These are phyloP conservation scores for Diplocarpon rosae DNA, from an alignment of 2,329 filamentous ascomycete species.

Conservation along the genomic window DNA sequence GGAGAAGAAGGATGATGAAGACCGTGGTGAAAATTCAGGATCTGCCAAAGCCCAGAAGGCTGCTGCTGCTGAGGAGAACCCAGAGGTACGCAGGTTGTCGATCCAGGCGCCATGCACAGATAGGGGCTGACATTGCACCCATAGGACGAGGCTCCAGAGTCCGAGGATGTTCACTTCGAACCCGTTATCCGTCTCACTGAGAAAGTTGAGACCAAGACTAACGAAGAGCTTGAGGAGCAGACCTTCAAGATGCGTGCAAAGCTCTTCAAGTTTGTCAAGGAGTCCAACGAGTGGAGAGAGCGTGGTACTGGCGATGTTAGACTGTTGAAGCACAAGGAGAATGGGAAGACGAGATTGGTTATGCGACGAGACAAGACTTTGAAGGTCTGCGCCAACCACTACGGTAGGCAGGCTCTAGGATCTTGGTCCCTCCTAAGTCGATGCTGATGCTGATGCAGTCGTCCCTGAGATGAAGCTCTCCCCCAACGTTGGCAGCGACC, in stretches of 20 bases:
- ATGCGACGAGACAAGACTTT: constrained; percentile 99
- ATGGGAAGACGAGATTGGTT: constrained; percentile 91
- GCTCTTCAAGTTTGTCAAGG: constrained; percentile 95
- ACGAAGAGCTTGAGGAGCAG: constrained; percentile 96
- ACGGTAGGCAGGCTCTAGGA: constrained; percentile 52
- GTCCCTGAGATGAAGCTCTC: constrained; percentile 98
- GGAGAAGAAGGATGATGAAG: constrained; percentile 78
- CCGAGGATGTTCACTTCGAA: constrained; percentile 92
- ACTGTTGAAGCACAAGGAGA: constrained; percentile 97
- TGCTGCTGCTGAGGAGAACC: constrained; percentile 31
- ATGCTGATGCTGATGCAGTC: constrained; percentile 11
- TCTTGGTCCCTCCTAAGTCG: background rate
- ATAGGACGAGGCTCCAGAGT: constrained; percentile 68
- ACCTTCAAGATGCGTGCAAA: constrained; percentile 99
- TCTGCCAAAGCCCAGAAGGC: constrained; percentile 70
- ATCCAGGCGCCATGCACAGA: background rate
- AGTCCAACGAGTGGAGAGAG: constrained; percentile 96
- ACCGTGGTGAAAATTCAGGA: constrained; percentile 77
- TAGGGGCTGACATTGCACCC: constrained; percentile 11
- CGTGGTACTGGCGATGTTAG: constrained; percentile 93
- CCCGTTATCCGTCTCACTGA: constrained; percentile 93
- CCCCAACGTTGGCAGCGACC: constrained; percentile 94
- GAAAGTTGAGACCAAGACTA: constrained; percentile 94
- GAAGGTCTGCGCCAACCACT: constrained; percentile 99
- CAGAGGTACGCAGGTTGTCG: constrained; percentile 21